Percentiles rank a stretch among this genome's conserved stretches.
Evolutionary conservation across 768 basidiomycete species (phyloP).

Genomic region (Russula foetens): DNA sequence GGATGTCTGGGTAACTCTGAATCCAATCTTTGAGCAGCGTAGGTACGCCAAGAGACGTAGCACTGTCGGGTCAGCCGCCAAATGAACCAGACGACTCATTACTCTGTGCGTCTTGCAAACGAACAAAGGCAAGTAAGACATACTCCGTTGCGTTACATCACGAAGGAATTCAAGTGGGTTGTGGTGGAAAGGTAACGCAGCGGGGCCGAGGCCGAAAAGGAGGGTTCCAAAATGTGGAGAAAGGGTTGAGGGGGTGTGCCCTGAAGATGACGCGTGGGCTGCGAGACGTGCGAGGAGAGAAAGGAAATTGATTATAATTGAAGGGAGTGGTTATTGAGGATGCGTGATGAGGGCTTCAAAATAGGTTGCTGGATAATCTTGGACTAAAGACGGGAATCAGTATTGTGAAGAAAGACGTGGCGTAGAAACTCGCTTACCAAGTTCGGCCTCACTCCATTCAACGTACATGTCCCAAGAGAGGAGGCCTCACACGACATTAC

Average conservation of each 20-base stretch:
- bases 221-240: too few species aligned
- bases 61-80: slow-evolving; percentile 33
- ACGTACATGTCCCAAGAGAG: too few species aligned
- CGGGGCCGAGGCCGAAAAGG: too few species aligned
- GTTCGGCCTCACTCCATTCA: slow-evolving; percentile 76
- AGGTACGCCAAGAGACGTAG: slow-evolving; percentile 58
- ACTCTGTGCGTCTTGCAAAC: too few species aligned
- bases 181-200: too few species aligned
- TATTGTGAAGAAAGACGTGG: not conserved
- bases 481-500: too few species aligned
- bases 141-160: slow-evolving; percentile 85
- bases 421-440: slow-evolving; percentile 42
- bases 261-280: slow-evolving; percentile 79
- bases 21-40: slow-evolving; percentile 89
- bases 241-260: too few species aligned
- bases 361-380: too few species aligned
- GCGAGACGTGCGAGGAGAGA: slow-evolving; percentile 76
- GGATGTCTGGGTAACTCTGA: slow-evolving; percentile 76
- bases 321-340: too few species aligned
- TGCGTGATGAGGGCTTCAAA: slow-evolving; percentile 60
- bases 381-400: slow-evolving; percentile 31
- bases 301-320: slow-evolving; percentile 60
- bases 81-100: slow-evolving; percentile 25
- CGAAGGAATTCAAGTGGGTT: slow-evolving; percentile 70
- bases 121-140: too few species aligned